Evolutionary conservation across 768 basidiomycete species (phyloP).

Genomic region (Tulasnella sp.): DNA sequence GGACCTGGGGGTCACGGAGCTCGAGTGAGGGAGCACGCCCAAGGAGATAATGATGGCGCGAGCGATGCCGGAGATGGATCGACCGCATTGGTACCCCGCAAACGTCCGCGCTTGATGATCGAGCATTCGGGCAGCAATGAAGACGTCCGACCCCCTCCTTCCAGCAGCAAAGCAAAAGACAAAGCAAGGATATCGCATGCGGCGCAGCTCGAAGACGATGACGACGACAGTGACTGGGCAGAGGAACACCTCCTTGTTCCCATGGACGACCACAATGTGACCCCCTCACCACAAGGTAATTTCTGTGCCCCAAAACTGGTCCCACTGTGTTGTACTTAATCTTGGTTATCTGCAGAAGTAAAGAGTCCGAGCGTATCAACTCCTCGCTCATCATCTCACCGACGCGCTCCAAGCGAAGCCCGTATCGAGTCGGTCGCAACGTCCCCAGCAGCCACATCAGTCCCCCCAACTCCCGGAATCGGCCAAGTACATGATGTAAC

Average conservation of each 20-base stretch:
- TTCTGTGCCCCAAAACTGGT: neutral
- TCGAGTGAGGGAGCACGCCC: constrained; percentile 14
- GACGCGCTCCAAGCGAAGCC: neutral
- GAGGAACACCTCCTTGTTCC: constrained; percentile 41
- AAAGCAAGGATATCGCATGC: constrained; percentile 5
- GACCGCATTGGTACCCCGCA: constrained; percentile 47
- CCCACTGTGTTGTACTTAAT: neutral
- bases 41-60: neutral
- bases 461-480: constrained; percentile 1
- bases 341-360: neutral
- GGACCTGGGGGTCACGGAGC: constrained; percentile 2
- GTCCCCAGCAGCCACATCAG: neutral
- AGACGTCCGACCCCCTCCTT: neutral
- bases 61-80: constrained; percentile 41
- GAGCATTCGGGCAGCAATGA: constrained; percentile 44
- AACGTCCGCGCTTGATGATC: constrained; percentile 62
- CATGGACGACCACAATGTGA: neutral
- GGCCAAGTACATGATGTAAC: neutral
- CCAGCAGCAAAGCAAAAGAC: constrained; percentile 35
- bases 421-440: constrained; percentile 16
- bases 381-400: neutral
- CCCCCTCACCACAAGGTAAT: neutral
- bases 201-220: constrained; percentile 23
- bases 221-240: constrained; percentile 37
- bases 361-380: neutral